Evolutionary conservation across 768 basidiomycete species (phyloP), one percentile per base, ranked within the genome.

Genomic region (Tricholoma terreum): DNA sequence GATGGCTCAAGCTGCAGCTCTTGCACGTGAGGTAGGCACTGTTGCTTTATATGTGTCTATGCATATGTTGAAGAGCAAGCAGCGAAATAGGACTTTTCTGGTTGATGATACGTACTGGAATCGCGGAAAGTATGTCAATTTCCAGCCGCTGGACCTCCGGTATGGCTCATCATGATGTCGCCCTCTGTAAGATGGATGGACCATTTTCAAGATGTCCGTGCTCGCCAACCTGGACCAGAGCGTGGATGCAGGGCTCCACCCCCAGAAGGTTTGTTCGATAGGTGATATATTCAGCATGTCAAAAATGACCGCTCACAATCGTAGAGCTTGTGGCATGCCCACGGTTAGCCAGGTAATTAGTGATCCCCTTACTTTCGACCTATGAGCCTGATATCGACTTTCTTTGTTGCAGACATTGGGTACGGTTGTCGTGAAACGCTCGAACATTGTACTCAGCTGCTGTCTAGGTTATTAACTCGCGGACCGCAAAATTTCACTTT

Each of bases 251-350:
- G 66, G 56, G 71, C 82, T 3, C 87, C 88, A 42, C 85, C 84
- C 14, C 78, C 85, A 7, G 75, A 86, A 70, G 86, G 87, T 86
- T 61, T 54, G 69, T 34, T 36, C 19, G 9, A 35, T 42, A 43
- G 42, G 19, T 43, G 19, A 24, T 8, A 27, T 33, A 43, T 30
- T 35, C 15, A 2, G 27, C 24, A 50, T 11, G 38, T 21, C 36
- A 50, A 48, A 30, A 6, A 56, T 61, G 19, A 55, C 34, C 42
- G 22, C 22, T 49, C 19, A 24, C 31, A 12, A 36, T 52, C 4
- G 34, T 61, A 89, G 88, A 88, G 66, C 73, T 85, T 22, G 86
- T 87, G 21, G 84, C 87, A n/a, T 90, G 88, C 65, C 88, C 88
- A 17, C 75, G 87, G 52, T 75, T 77, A 21, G 84, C 84, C 34